Evolutionary conservation across 371 early-diverging fungal species (phyloP).

Genomic region (Smittium mucronatum): DNA sequence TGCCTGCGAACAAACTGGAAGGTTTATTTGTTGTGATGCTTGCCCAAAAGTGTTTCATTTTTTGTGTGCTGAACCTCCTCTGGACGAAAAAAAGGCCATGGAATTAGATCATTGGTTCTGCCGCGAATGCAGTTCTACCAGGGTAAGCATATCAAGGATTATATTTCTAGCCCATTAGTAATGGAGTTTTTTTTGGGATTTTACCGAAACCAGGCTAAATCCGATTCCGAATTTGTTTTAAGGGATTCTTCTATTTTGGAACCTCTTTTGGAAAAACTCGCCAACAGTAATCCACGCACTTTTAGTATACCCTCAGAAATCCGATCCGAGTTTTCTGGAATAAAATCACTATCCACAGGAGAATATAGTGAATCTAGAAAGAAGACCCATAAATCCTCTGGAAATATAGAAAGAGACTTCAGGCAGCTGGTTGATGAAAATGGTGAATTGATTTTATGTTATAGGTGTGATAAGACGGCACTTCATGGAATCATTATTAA

Average conservation of each 20-base stretch:
- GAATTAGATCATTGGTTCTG: slow-evolving; percentile 52
- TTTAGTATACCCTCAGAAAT: slow-evolving; percentile 41
- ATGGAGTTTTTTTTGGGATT: too few species aligned
- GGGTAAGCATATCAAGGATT: slow-evolving; percentile 15
- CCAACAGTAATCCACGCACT: slow-evolving; percentile 21
- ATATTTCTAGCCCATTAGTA: not conserved
- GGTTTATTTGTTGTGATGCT: slow-evolving; percentile 56
- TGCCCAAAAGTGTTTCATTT: slow-evolving; percentile 66
- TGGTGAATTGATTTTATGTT: slow-evolving; percentile 43
- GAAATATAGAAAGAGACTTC: slow-evolving; percentile 37
- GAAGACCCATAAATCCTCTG: slow-evolving; percentile 26
- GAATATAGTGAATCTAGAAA: slow-evolving; percentile 21
- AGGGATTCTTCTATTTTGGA: slow-evolving; percentile 18
- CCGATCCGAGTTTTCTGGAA: slow-evolving; percentile 39
- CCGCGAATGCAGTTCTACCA: slow-evolving; percentile 38
- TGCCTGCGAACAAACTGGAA: slow-evolving; percentile 46
- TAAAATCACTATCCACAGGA: slow-evolving; percentile 20
- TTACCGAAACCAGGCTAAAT: too few species aligned
- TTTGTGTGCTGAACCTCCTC: slow-evolving; percentile 54
- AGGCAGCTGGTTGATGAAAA: slow-evolving; percentile 36
- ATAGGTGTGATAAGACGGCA: slow-evolving; percentile 45
- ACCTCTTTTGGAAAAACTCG: slow-evolving; percentile 18
- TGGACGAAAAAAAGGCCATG: slow-evolving; percentile 38
- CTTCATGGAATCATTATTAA: slow-evolving; percentile 42
- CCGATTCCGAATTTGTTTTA: too few species aligned